Evolutionary conservation across 116 monocot species (phyloP), one percentile per base, ranked within the genome.

Genomic region (Cymodocea nodosa): DNA sequence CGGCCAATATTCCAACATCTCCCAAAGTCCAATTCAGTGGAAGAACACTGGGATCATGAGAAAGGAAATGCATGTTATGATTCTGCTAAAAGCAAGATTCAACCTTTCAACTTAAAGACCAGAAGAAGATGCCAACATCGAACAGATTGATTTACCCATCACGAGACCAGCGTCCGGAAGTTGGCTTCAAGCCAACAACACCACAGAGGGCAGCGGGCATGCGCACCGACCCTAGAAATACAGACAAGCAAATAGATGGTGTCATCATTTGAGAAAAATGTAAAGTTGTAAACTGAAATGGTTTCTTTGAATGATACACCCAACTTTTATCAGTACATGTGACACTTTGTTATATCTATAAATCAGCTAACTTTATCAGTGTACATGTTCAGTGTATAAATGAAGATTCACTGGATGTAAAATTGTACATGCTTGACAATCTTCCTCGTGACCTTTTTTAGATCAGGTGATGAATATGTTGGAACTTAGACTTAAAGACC

Each of bases 191-290:
- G 65, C 93, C 93, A 68, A 93, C 76, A 6, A 93, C 89, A 40
- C 93, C 93, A 68, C 93, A 93, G 13, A 93, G 71, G 23, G 93
- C 74, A 71, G 93, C 89, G 63, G 93, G 93, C 74, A 93, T 86
- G 37, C 93, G 71, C 10, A 93, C 93, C 15, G 93, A 93, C 15
- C 93, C 93, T 93, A 52, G n/a, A 78, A 44, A 68, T 5, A 49
- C 2, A 69, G 12, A 30, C 30, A 44, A 63, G 15, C 15, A 51
- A 15, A 71, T 50, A 11, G 13, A 3, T 14, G 50, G 20, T 35
- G 4, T 35, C n/a, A 5, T 4, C 18, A 23, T 19, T 64, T 40
- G 36, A 62, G 1, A 61, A 30, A 9, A 25, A 17, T 13, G 34
- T 23, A 61, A 30, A 2, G 13, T 12, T 13, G 34, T 23, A 36